A percentile compares a stretch with the other conserved stretches of the same genome.
Evolutionary conservation across 2,329 filamentous ascomycete species (phyloP).

Genomic region (Ascochyta lentis): DNA sequence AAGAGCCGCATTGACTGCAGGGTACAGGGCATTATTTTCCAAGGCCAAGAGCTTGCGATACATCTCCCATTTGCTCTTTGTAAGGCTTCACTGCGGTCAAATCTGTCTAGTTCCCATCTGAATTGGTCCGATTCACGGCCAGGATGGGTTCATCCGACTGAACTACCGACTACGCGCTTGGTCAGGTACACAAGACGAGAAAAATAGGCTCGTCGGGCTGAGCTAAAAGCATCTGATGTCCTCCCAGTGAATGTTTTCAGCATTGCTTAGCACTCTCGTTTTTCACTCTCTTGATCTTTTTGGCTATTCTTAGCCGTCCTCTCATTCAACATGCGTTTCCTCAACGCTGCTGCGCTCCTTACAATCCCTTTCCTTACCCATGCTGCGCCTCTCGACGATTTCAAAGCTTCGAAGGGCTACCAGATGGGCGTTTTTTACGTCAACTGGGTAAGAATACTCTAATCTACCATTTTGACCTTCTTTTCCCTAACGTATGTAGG

Average conservation of each 20-base stretch:
- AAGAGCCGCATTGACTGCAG: constrained; percentile 3
- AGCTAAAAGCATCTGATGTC: neutral
- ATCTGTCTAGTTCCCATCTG: constrained; percentile 1
- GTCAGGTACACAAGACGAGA: neutral
- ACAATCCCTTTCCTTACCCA: constrained; percentile 25
- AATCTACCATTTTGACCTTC: neutral
- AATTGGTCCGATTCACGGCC: neutral
- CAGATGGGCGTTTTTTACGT: constrained; percentile 74
- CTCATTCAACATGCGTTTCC: constrained; percentile 33
- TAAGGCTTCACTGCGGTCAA: constrained; percentile 13
- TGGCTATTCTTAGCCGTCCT: constrained; percentile 26
- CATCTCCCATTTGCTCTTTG: constrained; percentile 9
- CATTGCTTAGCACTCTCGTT: neutral
- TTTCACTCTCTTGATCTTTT: constrained; percentile 13
- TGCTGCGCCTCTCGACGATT: constrained; percentile 19
- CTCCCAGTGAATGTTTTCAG: neutral
- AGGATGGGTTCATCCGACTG: constrained; percentile 9
- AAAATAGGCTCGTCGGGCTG: neutral
- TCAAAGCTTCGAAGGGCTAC: constrained; percentile 48
- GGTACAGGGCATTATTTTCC: neutral
- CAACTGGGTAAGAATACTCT: constrained; percentile 60
- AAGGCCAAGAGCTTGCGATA: neutral
- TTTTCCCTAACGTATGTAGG: constrained; percentile 52
- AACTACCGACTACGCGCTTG: constrained; percentile 2
- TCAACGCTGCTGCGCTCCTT: constrained; percentile 27